A percentile compares a stretch with the other conserved stretches of the same genome.
These are phyloP conservation scores for Ceratonia siliqua DNA, from an alignment of 306 rosid genomes.

Conservation along the genomic window DNA sequence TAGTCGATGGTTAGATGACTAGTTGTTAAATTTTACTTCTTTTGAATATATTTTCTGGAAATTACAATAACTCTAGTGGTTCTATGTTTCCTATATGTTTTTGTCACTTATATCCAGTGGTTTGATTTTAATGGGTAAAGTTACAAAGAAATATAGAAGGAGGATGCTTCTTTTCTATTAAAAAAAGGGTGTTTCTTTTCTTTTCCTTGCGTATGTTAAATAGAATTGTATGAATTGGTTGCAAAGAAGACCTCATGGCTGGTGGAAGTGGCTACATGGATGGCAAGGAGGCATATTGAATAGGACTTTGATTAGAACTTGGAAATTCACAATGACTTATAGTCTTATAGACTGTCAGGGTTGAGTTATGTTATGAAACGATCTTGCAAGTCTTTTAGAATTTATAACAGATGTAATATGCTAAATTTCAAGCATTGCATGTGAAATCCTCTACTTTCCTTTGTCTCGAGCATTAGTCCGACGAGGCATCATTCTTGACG, in stretches of 20 bases:
- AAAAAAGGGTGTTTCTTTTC: conserved; percentile 5
- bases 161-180: too few relatives aligned
- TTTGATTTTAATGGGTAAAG: conserved; percentile 13
- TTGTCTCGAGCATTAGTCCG: too few relatives aligned
- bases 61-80: not conserved
- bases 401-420: too few relatives aligned
- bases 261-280: not conserved
- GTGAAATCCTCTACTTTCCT: too few relatives aligned
- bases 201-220: not conserved
- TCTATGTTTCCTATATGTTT: not conserved
- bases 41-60: not conserved
- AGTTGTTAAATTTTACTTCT: conserved; percentile 1
- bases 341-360: not conserved
- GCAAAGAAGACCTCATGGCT: not conserved
- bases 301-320: conserved; percentile 3
- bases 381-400: too few relatives aligned
- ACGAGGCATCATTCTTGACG: too few relatives aligned
- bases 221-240: not conserved
- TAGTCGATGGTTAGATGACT: not conserved
- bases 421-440: too few relatives aligned
- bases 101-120: not conserved
- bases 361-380: not conserved
- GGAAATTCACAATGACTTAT: not conserved
- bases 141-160: not conserved
- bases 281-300: not conserved